phyloP scores from a whole-genome alignment of 768 basidiomycete genomes.

The Mycena vitilis region DNA sequence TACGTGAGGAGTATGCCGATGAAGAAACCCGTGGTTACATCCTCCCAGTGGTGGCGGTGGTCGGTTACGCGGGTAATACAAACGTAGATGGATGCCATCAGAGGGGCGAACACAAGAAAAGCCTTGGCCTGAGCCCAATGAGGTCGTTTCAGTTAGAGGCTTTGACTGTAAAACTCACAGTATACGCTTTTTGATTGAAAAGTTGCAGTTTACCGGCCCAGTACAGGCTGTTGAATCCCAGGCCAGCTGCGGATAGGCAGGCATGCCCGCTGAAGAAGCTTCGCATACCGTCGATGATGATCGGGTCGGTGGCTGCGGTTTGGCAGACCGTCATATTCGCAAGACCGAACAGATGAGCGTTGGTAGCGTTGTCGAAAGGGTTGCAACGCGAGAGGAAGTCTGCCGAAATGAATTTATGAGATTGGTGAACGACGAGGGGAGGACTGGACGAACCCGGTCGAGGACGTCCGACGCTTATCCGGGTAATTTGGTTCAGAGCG shows the following conservation, averaged over 20 bases:
- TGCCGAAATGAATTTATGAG: conserved; percentile 6
- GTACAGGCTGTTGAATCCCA: conserved; percentile 39
- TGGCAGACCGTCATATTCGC: conserved; percentile 40
- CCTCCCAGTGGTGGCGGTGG: conserved; percentile 40
- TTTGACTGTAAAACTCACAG: conserved; percentile 26
- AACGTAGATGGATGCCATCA: conserved; percentile 39
- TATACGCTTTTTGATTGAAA: conserved; percentile 36
- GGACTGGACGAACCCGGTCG: conserved; percentile 35
- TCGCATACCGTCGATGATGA: conserved; percentile 42
- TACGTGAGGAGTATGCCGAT: conserved; percentile 36
- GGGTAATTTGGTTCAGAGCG: conserved; percentile 35
- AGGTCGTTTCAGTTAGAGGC: not conserved
- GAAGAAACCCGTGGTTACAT: conserved; percentile 38
- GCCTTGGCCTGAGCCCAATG: conserved; percentile 34
- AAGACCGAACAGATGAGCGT: conserved; percentile 39
- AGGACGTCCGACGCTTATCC: conserved; percentile 37
- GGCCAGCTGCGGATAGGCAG: conserved; percentile 37
- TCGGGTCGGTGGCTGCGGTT: conserved; percentile 31
- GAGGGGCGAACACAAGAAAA: conserved; percentile 40
- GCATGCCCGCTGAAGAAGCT: conserved; percentile 45
- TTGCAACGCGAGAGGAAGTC: conserved; percentile 42
- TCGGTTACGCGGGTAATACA: conserved; percentile 41
- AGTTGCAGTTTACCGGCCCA: conserved; percentile 41
- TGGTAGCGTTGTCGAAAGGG: conserved; percentile 35
- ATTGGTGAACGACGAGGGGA: not conserved